A percentile compares a stretch with the other conserved stretches of the same genome.
Evolutionary conservation across 208 protist genomes (phyloP).

Genomic region (Acanthamoeba lenticulata): DNA sequence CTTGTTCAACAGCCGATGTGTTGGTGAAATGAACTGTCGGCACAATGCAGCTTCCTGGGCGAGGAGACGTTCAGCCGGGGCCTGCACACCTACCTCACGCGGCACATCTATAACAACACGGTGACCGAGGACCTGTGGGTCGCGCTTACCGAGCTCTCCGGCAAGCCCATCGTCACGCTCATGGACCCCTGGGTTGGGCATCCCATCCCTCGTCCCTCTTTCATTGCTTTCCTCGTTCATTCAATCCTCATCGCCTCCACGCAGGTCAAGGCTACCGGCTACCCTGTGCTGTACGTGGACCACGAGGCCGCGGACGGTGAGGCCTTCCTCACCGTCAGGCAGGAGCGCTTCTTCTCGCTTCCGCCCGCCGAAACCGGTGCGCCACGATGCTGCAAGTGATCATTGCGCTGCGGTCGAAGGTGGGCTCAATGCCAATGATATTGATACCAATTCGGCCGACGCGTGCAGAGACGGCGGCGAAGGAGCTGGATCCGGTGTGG

Average conservation of each 20-base stretch:
- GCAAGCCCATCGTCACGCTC: neutral
- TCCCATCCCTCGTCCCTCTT: neutral
- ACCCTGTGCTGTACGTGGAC: conserved; percentile 21
- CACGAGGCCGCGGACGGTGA: neutral
- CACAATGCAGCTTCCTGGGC: conserved; percentile 76
- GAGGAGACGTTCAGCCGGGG: conserved; percentile 90
- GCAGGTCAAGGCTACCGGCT: conserved; percentile 47
- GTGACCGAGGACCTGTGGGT: conserved; percentile 84
- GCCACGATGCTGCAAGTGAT: too few species aligned
- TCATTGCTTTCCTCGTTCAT: too few species aligned
- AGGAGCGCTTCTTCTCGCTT: conserved; percentile 40
- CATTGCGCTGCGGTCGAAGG: too few species aligned
- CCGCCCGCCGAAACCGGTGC: neutral
- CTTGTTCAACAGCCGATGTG: too few species aligned
- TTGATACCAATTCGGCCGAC: too few species aligned
- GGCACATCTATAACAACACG: conserved; percentile 93
- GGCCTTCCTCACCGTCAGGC: conserved; percentile 32
- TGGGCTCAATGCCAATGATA: too few species aligned
- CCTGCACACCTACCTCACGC: conserved; percentile 93
- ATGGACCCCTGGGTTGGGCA: conserved; percentile 63
- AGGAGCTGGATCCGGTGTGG: conserved; percentile 15
- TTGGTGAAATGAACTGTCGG: too few species aligned
- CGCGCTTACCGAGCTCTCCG: neutral
- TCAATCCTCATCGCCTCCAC: too few species aligned
- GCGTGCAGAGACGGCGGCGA: too few species aligned